These are phyloP conservation scores for Mycotypha africana DNA, from an alignment of 371 early-diverging fungal genomes.

Conservation along the genomic window DNA sequence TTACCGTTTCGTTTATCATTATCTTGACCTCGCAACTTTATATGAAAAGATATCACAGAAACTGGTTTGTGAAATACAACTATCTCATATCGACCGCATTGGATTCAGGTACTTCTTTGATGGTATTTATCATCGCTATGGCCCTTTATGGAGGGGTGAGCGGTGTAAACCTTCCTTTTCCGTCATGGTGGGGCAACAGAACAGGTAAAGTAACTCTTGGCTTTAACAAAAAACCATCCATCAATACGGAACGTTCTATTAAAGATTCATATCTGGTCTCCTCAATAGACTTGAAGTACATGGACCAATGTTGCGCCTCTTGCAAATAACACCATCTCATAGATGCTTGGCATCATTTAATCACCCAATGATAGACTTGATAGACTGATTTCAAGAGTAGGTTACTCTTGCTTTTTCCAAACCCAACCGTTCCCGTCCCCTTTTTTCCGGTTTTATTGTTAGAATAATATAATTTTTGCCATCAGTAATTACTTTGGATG, in stretches of 20 bases:
- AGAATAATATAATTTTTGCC: too few relatives aligned
- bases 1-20: conserved; percentile 32
- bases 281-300: conserved; percentile 12
- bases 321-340: not conserved
- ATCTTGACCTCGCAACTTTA: conserved; percentile 42
- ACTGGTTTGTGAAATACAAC: conserved; percentile 51
- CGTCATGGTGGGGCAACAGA: conserved; percentile 51
- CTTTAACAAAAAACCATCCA: not conserved
- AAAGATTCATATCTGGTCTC: too few relatives aligned
- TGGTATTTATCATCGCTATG: conserved; percentile 46
- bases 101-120: conserved; percentile 53
- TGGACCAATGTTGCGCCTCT: conserved; percentile 16
- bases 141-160: conserved; percentile 46
- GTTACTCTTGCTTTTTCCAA: too few relatives aligned
- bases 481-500: too few relatives aligned
- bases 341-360: too few relatives aligned
- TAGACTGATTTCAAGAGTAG: too few relatives aligned
- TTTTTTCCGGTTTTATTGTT: too few relatives aligned
- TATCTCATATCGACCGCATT: conserved; percentile 52
- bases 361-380: too few relatives aligned
- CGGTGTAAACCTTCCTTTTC: conserved; percentile 31
- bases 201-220: conserved; percentile 19
- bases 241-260: not conserved
- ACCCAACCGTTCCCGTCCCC: too few relatives aligned
- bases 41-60: conserved; percentile 31